Evolutionary conservation across 2,329 filamentous ascomycete species (phyloP).

Genomic region (Ceratocystis albifundus): DNA sequence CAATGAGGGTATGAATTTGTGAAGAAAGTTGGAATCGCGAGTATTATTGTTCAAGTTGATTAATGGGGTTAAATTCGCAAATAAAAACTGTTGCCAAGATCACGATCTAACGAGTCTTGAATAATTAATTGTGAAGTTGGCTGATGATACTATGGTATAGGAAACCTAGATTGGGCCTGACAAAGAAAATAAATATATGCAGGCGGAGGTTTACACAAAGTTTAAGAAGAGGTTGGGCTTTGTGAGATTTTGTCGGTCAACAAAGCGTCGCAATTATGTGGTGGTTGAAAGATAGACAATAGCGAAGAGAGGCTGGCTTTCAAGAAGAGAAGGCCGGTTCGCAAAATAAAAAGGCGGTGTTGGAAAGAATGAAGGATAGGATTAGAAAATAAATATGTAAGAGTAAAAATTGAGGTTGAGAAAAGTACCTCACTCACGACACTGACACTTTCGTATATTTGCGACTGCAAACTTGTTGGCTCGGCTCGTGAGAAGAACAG

Average conservation of each 20-base stretch:
- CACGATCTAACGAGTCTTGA: slow-evolving; percentile 15
- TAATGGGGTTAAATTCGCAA: neutral
- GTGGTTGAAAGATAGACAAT: slow-evolving; percentile 11
- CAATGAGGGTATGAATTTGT: no score
- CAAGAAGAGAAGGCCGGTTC: slow-evolving; percentile 6
- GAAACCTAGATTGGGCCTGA: neutral
- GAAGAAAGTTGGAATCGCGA: neutral
- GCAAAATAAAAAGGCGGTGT: neutral
- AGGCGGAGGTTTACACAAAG: neutral
- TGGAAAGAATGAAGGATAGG: neutral
- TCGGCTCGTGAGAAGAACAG: neutral
- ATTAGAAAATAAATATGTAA: slow-evolving; percentile 3
- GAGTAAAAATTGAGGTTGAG: neutral
- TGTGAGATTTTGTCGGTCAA: slow-evolving; percentile 10
- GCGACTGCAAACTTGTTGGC: neutral
- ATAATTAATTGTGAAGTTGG: neutral
- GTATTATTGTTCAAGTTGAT: slow-evolving; percentile 5
- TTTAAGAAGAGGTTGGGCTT: slow-evolving; percentile 8
- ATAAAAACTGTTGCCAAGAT: neutral
- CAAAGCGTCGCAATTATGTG: slow-evolving; percentile 10
- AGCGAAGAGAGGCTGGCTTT: slow-evolving; percentile 4
- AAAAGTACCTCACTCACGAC: neutral
- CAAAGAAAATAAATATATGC: slow-evolving; percentile 11
- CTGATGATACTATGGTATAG: neutral
- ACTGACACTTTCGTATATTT: slow-evolving; percentile 1